These are phyloP conservation scores for Hyphopichia buzzinii DNA, from an alignment of 1,139 yeast genomes.

Conservation along the genomic window DNA sequence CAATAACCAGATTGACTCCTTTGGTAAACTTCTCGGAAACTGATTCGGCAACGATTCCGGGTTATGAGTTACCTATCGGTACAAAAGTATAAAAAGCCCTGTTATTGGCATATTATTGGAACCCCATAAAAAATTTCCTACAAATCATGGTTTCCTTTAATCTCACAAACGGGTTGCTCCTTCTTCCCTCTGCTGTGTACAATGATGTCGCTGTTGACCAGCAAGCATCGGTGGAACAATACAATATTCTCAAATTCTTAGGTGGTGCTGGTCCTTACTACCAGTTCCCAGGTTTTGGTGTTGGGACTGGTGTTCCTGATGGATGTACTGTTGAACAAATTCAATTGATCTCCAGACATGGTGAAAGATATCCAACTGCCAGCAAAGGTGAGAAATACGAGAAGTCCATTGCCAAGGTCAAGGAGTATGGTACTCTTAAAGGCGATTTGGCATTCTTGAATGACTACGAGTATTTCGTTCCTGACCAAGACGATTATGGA, in stretches of 20 bases:
- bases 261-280: slow-evolving; percentile 39
- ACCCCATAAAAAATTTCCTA: too few species aligned
- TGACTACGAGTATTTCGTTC: slow-evolving; percentile 25
- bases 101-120: too few species aligned
- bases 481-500: slow-evolving; percentile 23
- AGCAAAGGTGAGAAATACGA: slow-evolving; percentile 22
- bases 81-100: too few species aligned
- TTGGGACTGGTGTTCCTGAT: slow-evolving; percentile 30
- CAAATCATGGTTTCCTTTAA: slow-evolving; percentile 34
- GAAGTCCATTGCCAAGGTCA: slow-evolving; percentile 18
- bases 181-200: slow-evolving; percentile 23
- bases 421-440: slow-evolving; percentile 15
- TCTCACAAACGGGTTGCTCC: slow-evolving; percentile 26
- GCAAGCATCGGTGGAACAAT: slow-evolving; percentile 36
- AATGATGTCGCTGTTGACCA: slow-evolving; percentile 31
- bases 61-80: too few species aligned
- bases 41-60: too few species aligned
- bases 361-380: slow-evolving; percentile 34
- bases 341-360: slow-evolving; percentile 35
- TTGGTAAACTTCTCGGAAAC: too few species aligned
- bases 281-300: slow-evolving; percentile 33
- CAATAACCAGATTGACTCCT: too few species aligned
- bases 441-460: slow-evolving; percentile 27
- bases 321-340: slow-evolving; percentile 35
- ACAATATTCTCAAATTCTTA: slow-evolving; percentile 36